Evolutionary conservation across 306 rosid species (phyloP), one percentile per base, ranked within the genome.

Genomic region (Gastrolobium villosum): DNA sequence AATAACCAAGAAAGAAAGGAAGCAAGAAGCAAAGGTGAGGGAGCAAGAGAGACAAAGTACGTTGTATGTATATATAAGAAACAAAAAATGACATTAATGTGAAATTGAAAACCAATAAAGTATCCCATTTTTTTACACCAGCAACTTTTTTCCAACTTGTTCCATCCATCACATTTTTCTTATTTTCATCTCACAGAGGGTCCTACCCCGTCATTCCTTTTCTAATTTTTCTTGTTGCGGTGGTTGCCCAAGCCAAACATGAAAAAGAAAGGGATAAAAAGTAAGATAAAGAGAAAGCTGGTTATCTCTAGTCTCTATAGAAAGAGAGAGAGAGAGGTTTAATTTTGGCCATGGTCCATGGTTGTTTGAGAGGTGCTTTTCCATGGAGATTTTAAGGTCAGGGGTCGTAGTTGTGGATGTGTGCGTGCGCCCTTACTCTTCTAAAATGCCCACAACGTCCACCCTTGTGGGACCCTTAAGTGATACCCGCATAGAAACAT

Each of bases 381-480:
- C 87, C 55, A 4, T 52, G 85, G 90, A 86, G 90, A 87, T 86
- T 90, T 84, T 90, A 92, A 86, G 96, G 97, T 87, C 94, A 81
- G 79, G 72, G 65, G 96, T 90, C 96, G 67, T 79, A 87, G 92
- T 92, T 89, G 68, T 82, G 84, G 96, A 90, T 90, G 92, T 87
- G 86, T 74, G 88, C 88, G 81, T 87, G 83, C 83, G 56, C 88
- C 84, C 88, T 88, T 83, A 70, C 92, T 75, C 93, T 75, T 66
- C 62, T 36, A 2, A 14, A 69, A 13, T 70, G 36, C 70, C 80
- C 70, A 43, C 84, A 74, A 59, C 30, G 77, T 77, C 82, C 60
- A 44, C 35, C 68, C 40, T 41, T 10, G 75, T 84, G 88, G 91
- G 91, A 0, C 84, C 92, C 86, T 28, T 60, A 81, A 65, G 83